phyloP scores from a whole-genome alignment of 768 basidiomycete genomes.

The Cystofilobasidium bisporidii region DNA sequence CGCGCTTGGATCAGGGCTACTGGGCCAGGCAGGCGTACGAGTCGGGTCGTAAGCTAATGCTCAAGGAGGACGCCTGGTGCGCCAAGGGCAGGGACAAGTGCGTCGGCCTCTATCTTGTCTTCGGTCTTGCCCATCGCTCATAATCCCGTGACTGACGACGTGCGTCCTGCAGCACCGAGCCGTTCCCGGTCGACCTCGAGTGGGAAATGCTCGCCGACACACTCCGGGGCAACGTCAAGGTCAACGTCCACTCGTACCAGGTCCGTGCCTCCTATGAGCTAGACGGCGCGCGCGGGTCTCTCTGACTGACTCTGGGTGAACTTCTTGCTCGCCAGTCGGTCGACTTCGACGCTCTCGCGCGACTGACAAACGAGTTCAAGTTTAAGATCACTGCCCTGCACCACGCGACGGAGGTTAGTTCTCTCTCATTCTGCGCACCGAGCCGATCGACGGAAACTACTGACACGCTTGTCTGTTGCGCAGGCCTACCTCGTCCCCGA shows the following conservation, averaged over 20 bases:
- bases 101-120: neutral
- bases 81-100: constrained; percentile 13
- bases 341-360: constrained; percentile 32
- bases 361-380: constrained; percentile 73
- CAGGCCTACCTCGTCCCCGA: constrained; percentile 65
- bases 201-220: neutral
- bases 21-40: neutral
- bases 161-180: neutral
- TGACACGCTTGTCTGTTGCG: no score
- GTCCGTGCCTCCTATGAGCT: no score
- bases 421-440: no score
- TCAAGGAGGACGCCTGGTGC: constrained; percentile 16
- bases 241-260: constrained; percentile 18
- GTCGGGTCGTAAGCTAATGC: neutral
- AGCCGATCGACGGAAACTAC: no score
- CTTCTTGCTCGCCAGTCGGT: neutral
- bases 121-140: neutral
- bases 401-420: constrained; percentile 55
- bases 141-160: neutral
- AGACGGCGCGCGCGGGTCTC: no score
- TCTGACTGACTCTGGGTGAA: no score
- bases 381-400: constrained; percentile 38
- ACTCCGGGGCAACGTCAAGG: neutral
- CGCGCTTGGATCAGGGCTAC: neutral
- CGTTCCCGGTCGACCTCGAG: constrained; percentile 1